Evolutionary conservation across 768 basidiomycete species (phyloP).

Genomic region (Amanita phalloides): DNA sequence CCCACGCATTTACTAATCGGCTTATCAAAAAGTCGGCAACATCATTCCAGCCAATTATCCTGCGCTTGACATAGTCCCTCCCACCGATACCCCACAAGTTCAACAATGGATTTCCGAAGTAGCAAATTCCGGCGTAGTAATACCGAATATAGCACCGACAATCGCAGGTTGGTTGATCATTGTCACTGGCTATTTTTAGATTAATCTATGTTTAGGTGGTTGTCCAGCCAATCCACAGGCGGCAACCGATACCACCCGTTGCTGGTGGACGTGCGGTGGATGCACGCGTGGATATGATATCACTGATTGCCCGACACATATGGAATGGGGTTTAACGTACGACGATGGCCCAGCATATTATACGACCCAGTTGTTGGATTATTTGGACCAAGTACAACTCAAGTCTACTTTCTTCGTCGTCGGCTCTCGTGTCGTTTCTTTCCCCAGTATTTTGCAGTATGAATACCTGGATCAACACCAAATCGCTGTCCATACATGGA

Average conservation of each 20-base stretch:
- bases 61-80: conserved; percentile 48
- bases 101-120: conserved; percentile 65
- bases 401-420: conserved; percentile 84
- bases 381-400: conserved; percentile 51
- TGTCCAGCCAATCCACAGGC: conserved; percentile 54
- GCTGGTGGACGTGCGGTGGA: conserved; percentile 79
- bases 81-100: conserved; percentile 51
- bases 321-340: conserved; percentile 47
- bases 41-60: conserved; percentile 53
- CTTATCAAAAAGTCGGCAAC: conserved; percentile 21
- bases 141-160: conserved; percentile 43
- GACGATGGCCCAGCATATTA: conserved; percentile 78
- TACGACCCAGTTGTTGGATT: conserved; percentile 64
- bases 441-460: conserved; percentile 56
- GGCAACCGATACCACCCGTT: conserved; percentile 38
- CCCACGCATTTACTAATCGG: neutral
- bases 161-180: conserved; percentile 20
- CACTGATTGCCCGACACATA: conserved; percentile 59
- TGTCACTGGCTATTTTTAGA: conserved; percentile 2
- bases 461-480: conserved; percentile 78
- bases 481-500: conserved; percentile 61
- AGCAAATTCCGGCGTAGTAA: conserved; percentile 36
- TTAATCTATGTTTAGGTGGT: conserved; percentile 24
- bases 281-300: conserved; percentile 63
- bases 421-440: conserved; percentile 68